Conservation (phyloP, 2,329 filamentous ascomycete species). For the Aspergillus brunneoviolaceus region DNA sequence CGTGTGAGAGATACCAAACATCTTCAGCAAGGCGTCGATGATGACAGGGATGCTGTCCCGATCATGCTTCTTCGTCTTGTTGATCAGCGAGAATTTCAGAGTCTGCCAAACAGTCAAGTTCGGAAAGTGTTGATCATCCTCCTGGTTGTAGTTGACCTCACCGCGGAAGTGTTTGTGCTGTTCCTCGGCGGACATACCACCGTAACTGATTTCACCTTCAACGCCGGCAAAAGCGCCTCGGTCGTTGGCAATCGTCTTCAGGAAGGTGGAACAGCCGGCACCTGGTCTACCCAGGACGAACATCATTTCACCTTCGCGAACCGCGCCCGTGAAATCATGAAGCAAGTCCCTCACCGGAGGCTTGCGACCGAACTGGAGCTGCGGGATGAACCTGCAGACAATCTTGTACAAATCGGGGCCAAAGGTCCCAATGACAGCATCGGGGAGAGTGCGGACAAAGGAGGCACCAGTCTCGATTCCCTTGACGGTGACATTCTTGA, state of each 20-base stretch:
- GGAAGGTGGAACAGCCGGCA: constrained; percentile 72
- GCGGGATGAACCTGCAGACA: constrained; percentile 55
- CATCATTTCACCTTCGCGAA: constrained; percentile 71
- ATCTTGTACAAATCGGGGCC: constrained; percentile 74
- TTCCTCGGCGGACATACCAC: constrained; percentile 66
- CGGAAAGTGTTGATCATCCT: constrained; percentile 75
- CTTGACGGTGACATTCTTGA: constrained; percentile 73
- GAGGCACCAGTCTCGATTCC: constrained; percentile 66
- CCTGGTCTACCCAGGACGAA: constrained; percentile 71
- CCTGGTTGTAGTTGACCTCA: constrained; percentile 75
- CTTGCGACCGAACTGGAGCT: constrained; percentile 48
- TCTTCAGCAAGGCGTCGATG: constrained; percentile 68
- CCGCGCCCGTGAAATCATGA: constrained; percentile 65
- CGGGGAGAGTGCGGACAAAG: constrained; percentile 70
- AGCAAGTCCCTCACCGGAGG: constrained; percentile 58
- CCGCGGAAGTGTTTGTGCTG: constrained; percentile 69
- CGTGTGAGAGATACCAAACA: constrained; percentile 77
- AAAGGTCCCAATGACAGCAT: constrained; percentile 74
- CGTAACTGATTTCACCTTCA: constrained; percentile 69
- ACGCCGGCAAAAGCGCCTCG: constrained; percentile 65
- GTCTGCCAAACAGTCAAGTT: constrained; percentile 76
- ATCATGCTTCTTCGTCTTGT: constrained; percentile 69
- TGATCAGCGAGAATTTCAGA: constrained; percentile 70
- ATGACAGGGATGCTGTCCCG: constrained; percentile 66
- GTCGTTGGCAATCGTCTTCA: constrained; percentile 73